Evolutionary conservation across 768 basidiomycete species (phyloP), one percentile per base, ranked within the genome.

Genomic region (Boletus huronensis): DNA sequence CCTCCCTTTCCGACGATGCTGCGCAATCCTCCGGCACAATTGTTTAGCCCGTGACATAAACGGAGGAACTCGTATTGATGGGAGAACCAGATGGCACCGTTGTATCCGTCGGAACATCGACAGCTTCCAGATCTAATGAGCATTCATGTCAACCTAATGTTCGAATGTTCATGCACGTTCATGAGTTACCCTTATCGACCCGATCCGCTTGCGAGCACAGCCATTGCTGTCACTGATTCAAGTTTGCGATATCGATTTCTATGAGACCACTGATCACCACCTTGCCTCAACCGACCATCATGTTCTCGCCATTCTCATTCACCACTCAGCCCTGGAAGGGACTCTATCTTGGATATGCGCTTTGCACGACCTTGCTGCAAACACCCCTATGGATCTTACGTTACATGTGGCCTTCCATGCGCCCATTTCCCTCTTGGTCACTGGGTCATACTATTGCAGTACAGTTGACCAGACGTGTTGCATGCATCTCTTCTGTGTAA

Each of bases 311-410:
- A 36, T 31, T 45, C 29, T 51, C 43, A 41, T 61, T 29, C 50
- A 40, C 49, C 28, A 38, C 51, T 9, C 82, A 83, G 58, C 81
- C 82, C 9, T 62, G 79, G 66, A 82, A 80, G 60, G 70, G 66
- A 9, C 51, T 82, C 32, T 83, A 79, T 64, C 59, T 82, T 26
- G 62, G 69, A 6, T 80, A 79, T 60, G 72, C 76, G 45, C 43
- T 78, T 19, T 31, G 77, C 16, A 60, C 74, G 6, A 49, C 75
- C 34, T 70, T 80, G 38, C 34, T 84, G 32, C 75, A 76, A 28
- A 43, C 81, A 44, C 82, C 83, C 3, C 58, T 76, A 42, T 82
- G 82, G 81, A 57, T 70, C 19, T 50, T 82, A 7, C 53, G 74
- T 17, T 70, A 74, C 28, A 57, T 74, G 44, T 50, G 45, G 21